Evolutionary conservation across 768 basidiomycete species (phyloP).

Genomic region (Solioccasus polychromus): DNA sequence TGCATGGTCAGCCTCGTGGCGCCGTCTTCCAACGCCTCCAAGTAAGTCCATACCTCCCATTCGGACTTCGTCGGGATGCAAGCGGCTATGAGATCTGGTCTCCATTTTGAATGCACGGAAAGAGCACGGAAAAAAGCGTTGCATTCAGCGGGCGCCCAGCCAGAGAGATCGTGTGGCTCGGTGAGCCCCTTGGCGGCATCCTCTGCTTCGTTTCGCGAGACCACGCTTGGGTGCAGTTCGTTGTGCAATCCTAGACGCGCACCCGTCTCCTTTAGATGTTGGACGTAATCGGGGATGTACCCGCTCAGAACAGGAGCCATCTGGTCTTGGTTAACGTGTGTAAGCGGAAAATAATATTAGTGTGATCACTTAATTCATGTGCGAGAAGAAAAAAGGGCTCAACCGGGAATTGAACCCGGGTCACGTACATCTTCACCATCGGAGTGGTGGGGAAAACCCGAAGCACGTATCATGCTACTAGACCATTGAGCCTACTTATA

Average conservation of each 20-base stretch:
- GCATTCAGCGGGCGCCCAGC: constrained; percentile 72
- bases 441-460: constrained; percentile 24
- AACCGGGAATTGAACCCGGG: constrained; percentile 38
- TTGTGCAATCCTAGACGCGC: constrained; percentile 14
- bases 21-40: constrained; percentile 48
- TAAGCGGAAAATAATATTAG: no score
- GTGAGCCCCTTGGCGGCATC: neutral
- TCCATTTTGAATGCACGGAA: constrained; percentile 60
- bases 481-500: constrained; percentile 38
- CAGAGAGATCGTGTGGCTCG: neutral
- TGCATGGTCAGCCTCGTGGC: constrained; percentile 13
- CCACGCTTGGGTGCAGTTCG: neutral
- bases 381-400: constrained; percentile 21
- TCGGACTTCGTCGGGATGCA: constrained; percentile 64
- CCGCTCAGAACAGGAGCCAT: constrained; percentile 16
- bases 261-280: constrained; percentile 25
- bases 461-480: constrained; percentile 38
- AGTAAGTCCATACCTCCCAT: constrained; percentile 66
- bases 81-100: constrained; percentile 74
- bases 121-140: constrained; percentile 70
- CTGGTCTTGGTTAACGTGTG: no score
- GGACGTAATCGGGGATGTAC: constrained; percentile 26
- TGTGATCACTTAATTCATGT: no score
- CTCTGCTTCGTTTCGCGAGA: neutral
- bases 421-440: constrained; percentile 35